Conservation (phyloP, 495 filamentous ascomycete species). For the Hypoxylon perforatum region DNA sequence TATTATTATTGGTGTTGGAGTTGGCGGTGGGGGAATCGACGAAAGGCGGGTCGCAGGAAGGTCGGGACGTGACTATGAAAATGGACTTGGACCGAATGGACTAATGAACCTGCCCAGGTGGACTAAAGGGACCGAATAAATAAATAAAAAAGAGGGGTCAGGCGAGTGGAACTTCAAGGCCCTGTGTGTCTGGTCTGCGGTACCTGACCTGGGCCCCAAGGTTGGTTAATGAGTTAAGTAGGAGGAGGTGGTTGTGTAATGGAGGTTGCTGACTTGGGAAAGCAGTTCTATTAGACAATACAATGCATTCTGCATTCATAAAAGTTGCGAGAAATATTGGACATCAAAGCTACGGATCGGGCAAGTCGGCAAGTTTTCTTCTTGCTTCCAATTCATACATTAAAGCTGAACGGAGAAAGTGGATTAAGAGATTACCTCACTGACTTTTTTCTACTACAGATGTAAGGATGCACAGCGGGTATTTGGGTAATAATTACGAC, state of each 20-base stretch:
- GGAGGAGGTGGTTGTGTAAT: neutral
- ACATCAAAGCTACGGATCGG: no score
- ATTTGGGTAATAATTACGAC: constrained; percentile 19
- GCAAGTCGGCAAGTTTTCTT: no score
- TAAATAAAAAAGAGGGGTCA: constrained; percentile 38
- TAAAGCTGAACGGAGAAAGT: neutral
- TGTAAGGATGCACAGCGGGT: constrained; percentile 3
- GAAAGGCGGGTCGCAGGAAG: constrained; percentile 43
- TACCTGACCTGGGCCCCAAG: constrained; percentile 17
- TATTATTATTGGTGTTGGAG: constrained; percentile 36
- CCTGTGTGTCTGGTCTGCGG: neutral
- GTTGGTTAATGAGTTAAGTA: no score
- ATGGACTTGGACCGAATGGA: neutral
- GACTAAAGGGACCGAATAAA: constrained; percentile 31
- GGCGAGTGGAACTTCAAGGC: constrained; percentile 38
- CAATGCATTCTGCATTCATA: neutral
- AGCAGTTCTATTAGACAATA: neutral
- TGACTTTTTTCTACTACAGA: no score
- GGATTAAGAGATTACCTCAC: neutral
- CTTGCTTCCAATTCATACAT: neutral
- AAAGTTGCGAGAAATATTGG: neutral
- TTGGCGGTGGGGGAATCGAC: constrained; percentile 42
- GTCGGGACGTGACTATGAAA: constrained; percentile 33
- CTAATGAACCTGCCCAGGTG: neutral
- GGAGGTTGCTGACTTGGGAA: constrained; percentile 5